Conservation (phyloP, 257 asterid genomes). For the Solanum sejunctum region DNA sequence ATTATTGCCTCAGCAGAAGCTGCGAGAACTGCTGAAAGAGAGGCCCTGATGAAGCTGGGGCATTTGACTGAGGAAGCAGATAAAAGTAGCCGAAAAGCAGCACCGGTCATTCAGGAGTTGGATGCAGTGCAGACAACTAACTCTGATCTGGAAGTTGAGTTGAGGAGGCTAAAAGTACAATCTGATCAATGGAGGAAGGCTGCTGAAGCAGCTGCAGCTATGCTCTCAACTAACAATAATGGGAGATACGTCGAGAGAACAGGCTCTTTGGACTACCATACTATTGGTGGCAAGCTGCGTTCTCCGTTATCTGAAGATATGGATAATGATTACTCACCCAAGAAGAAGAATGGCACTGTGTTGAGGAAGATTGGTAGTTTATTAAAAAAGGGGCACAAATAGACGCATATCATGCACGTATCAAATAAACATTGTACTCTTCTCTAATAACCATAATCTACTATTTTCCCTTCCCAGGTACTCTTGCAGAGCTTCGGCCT, state of each 20-base stretch:
- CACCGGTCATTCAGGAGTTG: slow-evolving; percentile 39
- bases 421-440: neutral
- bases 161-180: slow-evolving; percentile 68
- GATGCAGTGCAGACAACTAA: slow-evolving; percentile 58
- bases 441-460: neutral
- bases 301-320: slow-evolving; percentile 47
- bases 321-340: slow-evolving; percentile 45
- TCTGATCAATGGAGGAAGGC: slow-evolving; percentile 98
- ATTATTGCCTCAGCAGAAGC: slow-evolving; percentile 34
- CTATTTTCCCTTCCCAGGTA: neutral
- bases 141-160: slow-evolving; percentile 65
- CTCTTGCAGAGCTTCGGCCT: neutral
- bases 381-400: slow-evolving; percentile 75
- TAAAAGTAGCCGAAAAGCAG: slow-evolving; percentile 38
- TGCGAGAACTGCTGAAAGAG: slow-evolving; percentile 46
- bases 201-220: slow-evolving; percentile 82
- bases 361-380: slow-evolving; percentile 74
- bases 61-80: slow-evolving; percentile 59
- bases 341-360: slow-evolving; percentile 77
- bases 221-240: slow-evolving; percentile 49
- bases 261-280: slow-evolving; percentile 47
- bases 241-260: slow-evolving; percentile 50
- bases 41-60: slow-evolving; percentile 51
- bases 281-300: slow-evolving; percentile 55
- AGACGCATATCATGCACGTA: slow-evolving; percentile 8